Conservation (phyloP, 1,284 basidiomycete genomes). For the Phlebopus sp. region DNA sequence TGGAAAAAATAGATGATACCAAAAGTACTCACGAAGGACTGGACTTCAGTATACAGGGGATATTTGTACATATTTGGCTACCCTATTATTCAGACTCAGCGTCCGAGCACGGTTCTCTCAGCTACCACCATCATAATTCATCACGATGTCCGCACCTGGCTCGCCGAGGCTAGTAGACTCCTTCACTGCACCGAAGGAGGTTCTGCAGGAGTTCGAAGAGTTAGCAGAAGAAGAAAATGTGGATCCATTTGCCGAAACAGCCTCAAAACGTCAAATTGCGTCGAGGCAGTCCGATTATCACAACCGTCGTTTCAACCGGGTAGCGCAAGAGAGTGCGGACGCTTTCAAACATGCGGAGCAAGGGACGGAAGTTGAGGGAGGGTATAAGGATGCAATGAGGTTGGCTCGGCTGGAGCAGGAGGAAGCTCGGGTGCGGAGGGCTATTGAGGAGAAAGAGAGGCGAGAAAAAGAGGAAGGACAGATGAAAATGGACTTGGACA, state of each 20-base stretch:
- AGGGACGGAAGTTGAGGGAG: constrained; percentile 73
- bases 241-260: constrained; percentile 93
- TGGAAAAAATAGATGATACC: constrained; percentile 8
- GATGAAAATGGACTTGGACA: constrained; percentile 83
- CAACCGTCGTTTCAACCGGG: constrained; percentile 84
- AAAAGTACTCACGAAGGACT: too few relatives aligned
- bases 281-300: constrained; percentile 96
- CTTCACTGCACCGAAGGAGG: constrained; percentile 90
- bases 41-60: background rate
- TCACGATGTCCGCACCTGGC: constrained; percentile 45
- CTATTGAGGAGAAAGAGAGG: constrained; percentile 86
- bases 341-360: constrained; percentile 68
- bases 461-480: constrained; percentile 78
- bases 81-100: constrained; percentile 34
- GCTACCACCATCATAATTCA: constrained; percentile 24
- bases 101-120: constrained; percentile 12
- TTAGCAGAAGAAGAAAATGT: constrained; percentile 88
- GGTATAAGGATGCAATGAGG: constrained; percentile 97
- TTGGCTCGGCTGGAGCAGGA: constrained; percentile 90
- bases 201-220: constrained; percentile 92
- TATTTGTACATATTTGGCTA: constrained; percentile 25
- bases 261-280: constrained; percentile 91
- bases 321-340: constrained; percentile 75
- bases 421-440: constrained; percentile 80
- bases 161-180: constrained; percentile 75